phyloP scores from a whole-genome alignment of 257 asterid genomes.

The Solanum appendiculatum region DNA sequence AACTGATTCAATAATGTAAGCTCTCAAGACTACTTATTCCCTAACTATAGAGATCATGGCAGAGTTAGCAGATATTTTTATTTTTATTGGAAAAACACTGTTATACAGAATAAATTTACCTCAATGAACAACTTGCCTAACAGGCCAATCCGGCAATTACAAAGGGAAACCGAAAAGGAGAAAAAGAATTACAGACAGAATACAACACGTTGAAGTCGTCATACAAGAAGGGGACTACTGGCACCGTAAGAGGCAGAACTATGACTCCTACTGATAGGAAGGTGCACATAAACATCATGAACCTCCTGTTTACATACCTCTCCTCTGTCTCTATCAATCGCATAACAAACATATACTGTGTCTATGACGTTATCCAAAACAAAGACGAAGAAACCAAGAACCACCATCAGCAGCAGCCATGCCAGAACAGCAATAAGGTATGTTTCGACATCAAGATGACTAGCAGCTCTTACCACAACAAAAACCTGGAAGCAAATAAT shows the following conservation, averaged over 20 bases:
- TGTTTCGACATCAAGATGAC: slow-evolving; percentile 60
- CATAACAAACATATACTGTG: slow-evolving; percentile 82
- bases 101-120: slow-evolving; percentile 15
- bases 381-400: slow-evolving; percentile 68
- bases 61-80: not conserved
- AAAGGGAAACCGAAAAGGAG: slow-evolving; percentile 8
- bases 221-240: slow-evolving; percentile 54
- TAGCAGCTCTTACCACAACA: slow-evolving; percentile 39
- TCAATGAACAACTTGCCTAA: slow-evolving; percentile 23
- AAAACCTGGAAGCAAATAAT: slow-evolving; percentile 44
- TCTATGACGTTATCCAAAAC: slow-evolving; percentile 75
- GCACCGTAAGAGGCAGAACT: slow-evolving; percentile 52
- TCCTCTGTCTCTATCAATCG: slow-evolving; percentile 79
- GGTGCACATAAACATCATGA: slow-evolving; percentile 87
- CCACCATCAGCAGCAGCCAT: slow-evolving; percentile 60
- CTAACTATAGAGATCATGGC: not conserved
- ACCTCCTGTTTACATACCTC: slow-evolving; percentile 82
- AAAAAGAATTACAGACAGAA: slow-evolving; percentile 26
- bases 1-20: not conserved
- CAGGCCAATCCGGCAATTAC: slow-evolving; percentile 5
- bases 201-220: slow-evolving; percentile 19
- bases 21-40: not conserved
- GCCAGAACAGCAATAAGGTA: slow-evolving; percentile 66
- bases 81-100: slow-evolving; percentile 16
- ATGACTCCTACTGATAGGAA: slow-evolving; percentile 81